Conservation (phyloP, 2,329 filamentous ascomycete genomes). For the Fusarium fujikuroi region DNA sequence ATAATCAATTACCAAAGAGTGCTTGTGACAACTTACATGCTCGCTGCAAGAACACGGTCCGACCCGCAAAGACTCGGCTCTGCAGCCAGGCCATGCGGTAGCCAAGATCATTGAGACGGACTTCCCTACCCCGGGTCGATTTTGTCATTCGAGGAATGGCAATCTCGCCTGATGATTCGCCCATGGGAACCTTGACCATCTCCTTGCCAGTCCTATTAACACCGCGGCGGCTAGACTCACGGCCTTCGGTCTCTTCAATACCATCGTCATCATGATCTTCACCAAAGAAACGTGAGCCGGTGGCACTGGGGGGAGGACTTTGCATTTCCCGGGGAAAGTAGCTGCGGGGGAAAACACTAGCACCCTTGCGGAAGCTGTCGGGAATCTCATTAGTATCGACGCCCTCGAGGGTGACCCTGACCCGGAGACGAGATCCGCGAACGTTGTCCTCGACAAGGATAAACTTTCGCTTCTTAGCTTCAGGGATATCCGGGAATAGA, state of each 20-base stretch:
- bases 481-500: conserved; percentile 88
- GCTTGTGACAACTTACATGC: conserved; percentile 73
- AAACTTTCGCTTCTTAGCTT: conserved; percentile 93
- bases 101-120: conserved; percentile 91
- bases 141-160: conserved; percentile 79
- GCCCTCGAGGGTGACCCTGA: conserved; percentile 91
- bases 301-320: conserved; percentile 79
- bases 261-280: conserved; percentile 70
- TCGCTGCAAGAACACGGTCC: conserved; percentile 89
- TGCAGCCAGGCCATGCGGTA: conserved; percentile 98
- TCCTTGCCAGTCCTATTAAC: conserved; percentile 48
- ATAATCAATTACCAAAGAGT: not conserved
- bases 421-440: conserved; percentile 81
- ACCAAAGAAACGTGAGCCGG: conserved; percentile 78
- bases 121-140: conserved; percentile 79
- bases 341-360: conserved; percentile 89
- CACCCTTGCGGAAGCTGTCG: conserved; percentile 90
- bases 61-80: conserved; percentile 87
- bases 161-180: conserved; percentile 78
- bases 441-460: conserved; percentile 93
- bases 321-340: conserved; percentile 97
- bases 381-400: conserved; percentile 97
- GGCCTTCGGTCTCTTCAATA: conserved; percentile 62
- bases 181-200: conserved; percentile 70
- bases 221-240: conserved; percentile 52